Conservation (phyloP, 345 rosid species). For the Abelmoschus esculentus region DNA sequence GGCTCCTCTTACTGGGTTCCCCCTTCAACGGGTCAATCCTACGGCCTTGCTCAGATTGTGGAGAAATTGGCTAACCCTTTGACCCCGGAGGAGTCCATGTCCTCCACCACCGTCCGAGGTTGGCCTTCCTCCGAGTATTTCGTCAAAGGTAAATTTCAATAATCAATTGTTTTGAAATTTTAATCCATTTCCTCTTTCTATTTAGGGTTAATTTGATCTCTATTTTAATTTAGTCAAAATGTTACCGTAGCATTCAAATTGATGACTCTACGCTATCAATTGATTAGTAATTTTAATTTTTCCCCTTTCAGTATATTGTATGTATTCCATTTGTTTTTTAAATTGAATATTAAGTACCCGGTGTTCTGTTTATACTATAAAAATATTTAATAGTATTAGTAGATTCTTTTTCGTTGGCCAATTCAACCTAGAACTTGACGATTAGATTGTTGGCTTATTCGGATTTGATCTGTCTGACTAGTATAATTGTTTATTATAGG, state of each 20-base stretch:
- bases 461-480: not conserved
- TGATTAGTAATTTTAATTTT: not conserved
- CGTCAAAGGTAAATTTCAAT: conserved; percentile 50
- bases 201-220: not conserved
- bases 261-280: not conserved
- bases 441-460: not conserved
- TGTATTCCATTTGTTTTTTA: not conserved
- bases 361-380: not conserved
- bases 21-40: conserved; percentile 46
- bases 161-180: not conserved
- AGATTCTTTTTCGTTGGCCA: not conserved
- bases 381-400: not conserved
- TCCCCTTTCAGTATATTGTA: not conserved
- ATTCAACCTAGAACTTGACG: not conserved
- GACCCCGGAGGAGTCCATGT: conserved; percentile 43
- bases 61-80: conserved; percentile 65
- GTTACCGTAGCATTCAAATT: not conserved
- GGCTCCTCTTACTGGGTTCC: conserved; percentile 98
- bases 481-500: not conserved
- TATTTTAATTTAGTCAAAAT: not conserved
- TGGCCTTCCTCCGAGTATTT: conserved; percentile 90
- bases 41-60: conserved; percentile 69
- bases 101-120: conserved; percentile 55
- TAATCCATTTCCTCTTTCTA: not conserved
- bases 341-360: not conserved